Percentiles rank a stretch among this genome's conserved stretches.
phyloP scores from a whole-genome alignment of 2,329 filamentous ascomycete species.

The Dactylellina haptotyla region DNA sequence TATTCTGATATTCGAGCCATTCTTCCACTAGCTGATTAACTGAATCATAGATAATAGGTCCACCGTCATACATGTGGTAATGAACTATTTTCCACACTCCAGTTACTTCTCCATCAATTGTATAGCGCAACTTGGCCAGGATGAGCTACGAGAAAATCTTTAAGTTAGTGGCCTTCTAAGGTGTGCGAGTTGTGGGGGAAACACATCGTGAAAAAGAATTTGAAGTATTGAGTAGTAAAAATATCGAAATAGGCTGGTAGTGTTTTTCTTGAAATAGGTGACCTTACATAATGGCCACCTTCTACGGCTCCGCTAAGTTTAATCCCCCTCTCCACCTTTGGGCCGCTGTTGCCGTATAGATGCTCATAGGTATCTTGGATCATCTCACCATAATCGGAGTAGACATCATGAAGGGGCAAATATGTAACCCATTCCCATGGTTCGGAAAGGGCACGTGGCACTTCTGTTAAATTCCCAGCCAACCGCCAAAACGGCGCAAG shows the following conservation, averaged over 20 bases:
- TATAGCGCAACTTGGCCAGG: not conserved
- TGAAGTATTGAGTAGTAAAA: not conserved
- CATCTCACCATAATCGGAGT: no score
- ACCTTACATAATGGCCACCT: no score
- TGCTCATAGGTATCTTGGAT: not conserved
- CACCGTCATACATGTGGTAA: not conserved
- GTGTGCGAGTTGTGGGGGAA: not conserved
- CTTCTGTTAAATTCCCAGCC: not conserved
- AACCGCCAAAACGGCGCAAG: not conserved
- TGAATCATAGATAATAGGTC: not conserved
- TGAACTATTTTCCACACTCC: not conserved
- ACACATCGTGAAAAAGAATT: not conserved
- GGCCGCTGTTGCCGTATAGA: not conserved
- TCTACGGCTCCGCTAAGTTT: no score
- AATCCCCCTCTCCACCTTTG: not conserved
- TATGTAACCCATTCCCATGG: not conserved
- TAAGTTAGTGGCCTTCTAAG: not conserved
- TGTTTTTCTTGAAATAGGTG: no score
- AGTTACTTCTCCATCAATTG: not conserved
- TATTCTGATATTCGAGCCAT: not conserved
- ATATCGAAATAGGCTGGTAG: no score
- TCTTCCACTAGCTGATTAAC: conserved; percentile 2
- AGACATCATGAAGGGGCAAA: not conserved
- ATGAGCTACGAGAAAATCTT: not conserved
- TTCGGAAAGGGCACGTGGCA: not conserved